Conservation (phyloP, 441 rosid genomes). For the Syzygium syzygioides region DNA sequence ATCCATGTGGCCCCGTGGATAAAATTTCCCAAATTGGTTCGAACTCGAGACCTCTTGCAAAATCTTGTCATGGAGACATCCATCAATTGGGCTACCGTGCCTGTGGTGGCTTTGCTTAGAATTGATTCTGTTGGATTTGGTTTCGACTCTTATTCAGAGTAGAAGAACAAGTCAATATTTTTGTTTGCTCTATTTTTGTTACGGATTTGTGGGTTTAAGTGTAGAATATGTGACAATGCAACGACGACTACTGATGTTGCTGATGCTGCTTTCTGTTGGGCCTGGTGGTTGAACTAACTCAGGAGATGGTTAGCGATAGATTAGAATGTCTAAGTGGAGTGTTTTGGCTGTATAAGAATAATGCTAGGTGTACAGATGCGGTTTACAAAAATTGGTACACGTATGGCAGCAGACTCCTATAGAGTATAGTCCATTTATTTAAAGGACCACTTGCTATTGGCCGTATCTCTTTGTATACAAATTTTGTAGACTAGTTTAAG, state of each 20-base stretch:
- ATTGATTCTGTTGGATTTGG: not conserved
- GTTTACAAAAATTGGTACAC: no score
- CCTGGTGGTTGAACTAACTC: not conserved
- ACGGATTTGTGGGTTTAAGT: not conserved
- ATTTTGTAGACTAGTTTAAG: no score
- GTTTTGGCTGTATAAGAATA: no score
- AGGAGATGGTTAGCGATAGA: not conserved
- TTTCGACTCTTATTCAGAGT: not conserved
- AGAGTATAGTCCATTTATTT: no score
- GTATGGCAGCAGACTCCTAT: no score
- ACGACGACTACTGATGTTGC: not conserved
- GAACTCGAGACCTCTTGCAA: not conserved
- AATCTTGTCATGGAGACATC: not conserved
- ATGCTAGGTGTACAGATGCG: no score
- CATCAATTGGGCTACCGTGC: not conserved
- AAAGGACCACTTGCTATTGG: no score
- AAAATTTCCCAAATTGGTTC: not conserved
- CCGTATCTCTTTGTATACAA: no score
- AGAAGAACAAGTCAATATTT: not conserved
- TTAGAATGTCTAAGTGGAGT: no score
- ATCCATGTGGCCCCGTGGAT: not conserved
- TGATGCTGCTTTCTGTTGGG: not conserved
- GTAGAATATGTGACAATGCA: not conserved
- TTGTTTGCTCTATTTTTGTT: not conserved
- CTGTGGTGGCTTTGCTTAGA: not conserved